Evolutionary conservation across 352 stramenopile genomes (phyloP), one percentile per base, ranked within the genome.

Genomic region (Phytopythium cucurbitacearum): DNA sequence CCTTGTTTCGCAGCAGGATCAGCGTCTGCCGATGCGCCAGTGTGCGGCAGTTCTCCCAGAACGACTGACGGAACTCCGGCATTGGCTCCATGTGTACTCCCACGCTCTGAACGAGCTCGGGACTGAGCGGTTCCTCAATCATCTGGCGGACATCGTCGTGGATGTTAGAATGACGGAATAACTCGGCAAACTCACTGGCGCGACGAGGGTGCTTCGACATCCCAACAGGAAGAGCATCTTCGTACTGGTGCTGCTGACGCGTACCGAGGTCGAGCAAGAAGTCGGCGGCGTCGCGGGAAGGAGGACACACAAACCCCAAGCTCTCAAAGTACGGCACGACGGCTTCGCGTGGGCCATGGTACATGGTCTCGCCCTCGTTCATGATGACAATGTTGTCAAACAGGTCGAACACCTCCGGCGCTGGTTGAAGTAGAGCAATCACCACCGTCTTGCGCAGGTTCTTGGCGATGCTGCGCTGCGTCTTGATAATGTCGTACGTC

Each of bases 401-500:
- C 5, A 87, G 56, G 5, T 67, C 56, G 43, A 80, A 81, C 0
- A 87, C 71, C 47, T 85, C 71, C 0, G 73, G 73, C 7, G 76
- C 67, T 4, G 76, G 76, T 44, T 87, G 76, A 43, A 87, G 53
- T 13, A 87, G 47, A 15, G 73, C 62, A 42, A 85, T 85, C 8
- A 87, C 62, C 12, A 85, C 53, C 2, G 76, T 87, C 48, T 72
- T 74, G 50, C 65, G 55, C 11, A 87, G 33, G 8, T 16, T 54
- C 57, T 80, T 61, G 13, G 71, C 72, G 28, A 76, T 64, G 54
- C 72, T 65, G 8, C 59, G 67, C n/a, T 96, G 57, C 4, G 82
- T 64, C 15, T 71, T 79, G 60, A 89, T 81, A 63, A 98, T 98
- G 53, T 98, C 91, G 56, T 74, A 96, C 0, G 91, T 95, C 0